phyloP scores from a whole-genome alignment of 73 alveolate species.

The Urostyla sp. region DNA sequence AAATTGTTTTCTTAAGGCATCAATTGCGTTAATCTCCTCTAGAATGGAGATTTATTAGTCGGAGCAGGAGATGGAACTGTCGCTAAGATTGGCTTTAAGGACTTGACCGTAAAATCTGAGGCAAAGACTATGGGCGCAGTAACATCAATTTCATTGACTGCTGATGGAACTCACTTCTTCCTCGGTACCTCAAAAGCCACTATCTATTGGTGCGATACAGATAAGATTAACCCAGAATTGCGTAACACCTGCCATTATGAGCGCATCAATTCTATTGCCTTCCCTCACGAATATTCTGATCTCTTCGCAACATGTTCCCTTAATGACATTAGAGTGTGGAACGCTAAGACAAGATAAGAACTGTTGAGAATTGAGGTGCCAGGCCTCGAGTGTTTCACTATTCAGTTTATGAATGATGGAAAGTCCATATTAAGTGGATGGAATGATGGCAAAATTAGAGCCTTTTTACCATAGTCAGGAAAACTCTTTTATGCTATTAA shows the following conservation, averaged over 20 bases:
- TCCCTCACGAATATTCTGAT: conserved; percentile 88
- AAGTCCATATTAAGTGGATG: conserved; percentile 93
- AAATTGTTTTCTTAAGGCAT: conserved; percentile 82
- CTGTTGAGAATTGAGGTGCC: conserved; percentile 95
- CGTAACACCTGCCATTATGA: conserved; percentile 97
- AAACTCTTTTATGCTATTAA: conserved; percentile 88
- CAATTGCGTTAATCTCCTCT: conserved; percentile 76
- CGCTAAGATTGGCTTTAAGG: conserved; percentile 85
- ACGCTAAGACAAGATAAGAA: conserved; percentile 90
- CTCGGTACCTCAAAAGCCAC: conserved; percentile 90
- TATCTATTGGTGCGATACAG: conserved; percentile 92
- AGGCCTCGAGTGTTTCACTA: conserved; percentile 90
- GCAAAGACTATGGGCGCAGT: conserved; percentile 92
- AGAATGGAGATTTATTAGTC: conserved; percentile 92
- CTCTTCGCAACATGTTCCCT: conserved; percentile 97
- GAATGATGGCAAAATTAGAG: conserved; percentile 97
- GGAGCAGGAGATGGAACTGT: conserved; percentile 96
- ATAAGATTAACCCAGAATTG: conserved; percentile 86
- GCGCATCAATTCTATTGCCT: conserved; percentile 90
- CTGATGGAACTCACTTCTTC: conserved; percentile 95
- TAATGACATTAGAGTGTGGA: conserved; percentile 97
- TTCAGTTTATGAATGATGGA: conserved; percentile 89
- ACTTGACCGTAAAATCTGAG: conserved; percentile 74
- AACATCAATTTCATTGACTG: conserved; percentile 90
- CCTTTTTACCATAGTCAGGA: conserved; percentile 98